These are phyloP conservation scores for Saccharomyces hybrid DNA, from an alignment of 1,139 yeast genomes.

Conservation along the genomic window DNA sequence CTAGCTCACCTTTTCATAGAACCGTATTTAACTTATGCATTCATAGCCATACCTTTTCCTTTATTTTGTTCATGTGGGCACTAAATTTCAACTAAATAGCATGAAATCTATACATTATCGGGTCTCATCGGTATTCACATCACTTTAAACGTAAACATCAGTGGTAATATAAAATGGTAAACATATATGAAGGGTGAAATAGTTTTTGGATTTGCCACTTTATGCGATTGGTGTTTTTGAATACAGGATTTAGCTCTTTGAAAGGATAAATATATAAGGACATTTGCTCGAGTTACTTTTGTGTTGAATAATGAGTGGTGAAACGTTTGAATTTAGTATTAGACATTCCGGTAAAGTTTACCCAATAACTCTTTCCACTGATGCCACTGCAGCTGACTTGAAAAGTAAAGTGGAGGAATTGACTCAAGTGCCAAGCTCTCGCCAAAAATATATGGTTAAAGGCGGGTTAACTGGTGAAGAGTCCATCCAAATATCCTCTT, in stretches of 20 bases:
- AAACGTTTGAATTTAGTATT: slow-evolving; percentile 33
- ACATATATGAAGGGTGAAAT: neutral
- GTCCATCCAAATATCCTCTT: slow-evolving; percentile 33
- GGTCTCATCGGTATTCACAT: neutral
- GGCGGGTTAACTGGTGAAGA: slow-evolving; percentile 74
- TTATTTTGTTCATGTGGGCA: neutral
- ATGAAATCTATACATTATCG: neutral
- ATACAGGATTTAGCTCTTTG: neutral
- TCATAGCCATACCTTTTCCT: neutral
- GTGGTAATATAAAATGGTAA: neutral
- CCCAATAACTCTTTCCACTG: slow-evolving; percentile 52
- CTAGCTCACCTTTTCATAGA: neutral
- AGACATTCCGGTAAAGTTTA: slow-evolving; percentile 82
- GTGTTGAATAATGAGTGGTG: neutral
- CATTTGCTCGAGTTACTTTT: neutral
- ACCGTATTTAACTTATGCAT: neutral
- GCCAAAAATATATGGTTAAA: slow-evolving; percentile 84
- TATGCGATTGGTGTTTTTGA: neutral
- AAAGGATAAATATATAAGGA: neutral
- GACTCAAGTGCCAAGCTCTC: slow-evolving; percentile 75
- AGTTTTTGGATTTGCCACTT: neutral
- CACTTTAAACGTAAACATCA: neutral
- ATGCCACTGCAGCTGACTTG: slow-evolving; percentile 56
- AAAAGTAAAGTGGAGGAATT: slow-evolving; percentile 62
- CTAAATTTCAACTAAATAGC: neutral